Evolutionary conservation across 306 rosid species (phyloP).

Genomic region (Betula pendula): DNA sequence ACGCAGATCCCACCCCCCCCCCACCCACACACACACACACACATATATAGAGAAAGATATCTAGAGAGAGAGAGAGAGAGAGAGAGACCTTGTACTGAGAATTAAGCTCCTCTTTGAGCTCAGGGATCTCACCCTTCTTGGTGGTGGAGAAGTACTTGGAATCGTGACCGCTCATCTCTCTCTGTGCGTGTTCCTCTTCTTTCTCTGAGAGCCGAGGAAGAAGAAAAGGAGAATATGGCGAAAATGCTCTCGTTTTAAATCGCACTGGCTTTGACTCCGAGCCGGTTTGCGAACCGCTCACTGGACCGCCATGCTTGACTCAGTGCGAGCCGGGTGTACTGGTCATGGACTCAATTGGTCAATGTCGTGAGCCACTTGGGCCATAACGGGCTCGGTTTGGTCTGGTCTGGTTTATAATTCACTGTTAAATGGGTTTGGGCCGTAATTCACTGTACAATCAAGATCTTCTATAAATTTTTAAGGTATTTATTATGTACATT

Average conservation of each 20-base stretch:
- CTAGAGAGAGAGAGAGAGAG: conserved; percentile 14
- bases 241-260: not conserved
- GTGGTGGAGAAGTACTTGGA: conserved; percentile 99
- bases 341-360: too few species aligned
- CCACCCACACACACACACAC: not conserved
- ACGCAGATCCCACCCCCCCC: conserved; percentile 32
- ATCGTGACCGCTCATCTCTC: conserved; percentile 90
- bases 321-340: not conserved
- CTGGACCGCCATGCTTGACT: not conserved
- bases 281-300: conserved; percentile 15
- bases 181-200: conserved; percentile 24
- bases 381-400: not conserved
- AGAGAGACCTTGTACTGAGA: conserved; percentile 91
- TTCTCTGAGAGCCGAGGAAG: conserved; percentile 12
- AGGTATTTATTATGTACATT: too few species aligned
- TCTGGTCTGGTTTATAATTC: not conserved
- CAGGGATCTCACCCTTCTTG: conserved; percentile 99
- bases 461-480: too few species aligned
- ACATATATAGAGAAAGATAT: not conserved
- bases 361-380: not conserved
- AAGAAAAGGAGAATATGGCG: conserved; percentile 2
- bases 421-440: not conserved
- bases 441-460: too few species aligned
- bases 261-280: not conserved
- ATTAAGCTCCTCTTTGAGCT: conserved; percentile 99